Base-by-base conservation (phyloP, 1,284 basidiomycete species). In the Ceratobasidium theobromae region DNA sequence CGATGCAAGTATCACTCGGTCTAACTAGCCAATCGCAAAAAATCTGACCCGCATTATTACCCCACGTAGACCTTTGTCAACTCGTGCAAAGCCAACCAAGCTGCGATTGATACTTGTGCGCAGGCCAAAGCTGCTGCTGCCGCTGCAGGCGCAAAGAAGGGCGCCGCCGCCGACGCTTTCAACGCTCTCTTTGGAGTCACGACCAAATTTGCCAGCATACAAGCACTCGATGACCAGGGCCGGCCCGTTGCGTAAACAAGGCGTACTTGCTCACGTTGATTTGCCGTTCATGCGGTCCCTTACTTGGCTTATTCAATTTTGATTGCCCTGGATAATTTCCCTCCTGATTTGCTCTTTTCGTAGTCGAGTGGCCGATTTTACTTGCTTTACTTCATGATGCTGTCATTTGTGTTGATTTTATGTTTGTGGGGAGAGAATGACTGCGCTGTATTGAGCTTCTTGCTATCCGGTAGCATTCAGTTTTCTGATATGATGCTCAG, bases 1-100 rank as follows among this genome's bases (percentile, higher is more conserved):
- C 68, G 65, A 69, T 32, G 57, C 51, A 6, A 62, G 57, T 51
- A 11, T 35, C 41, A 11, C 3, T 14, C 43, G n/a, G 4, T 30
- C 57, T 6, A 28, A 6, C 14, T 18, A n/a, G 25, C 35, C 25
- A 30, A 27, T 21, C 6, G 18, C 18, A 57, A 14, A 23, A 2
- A 16, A 21, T 40, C 27, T 62, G 69, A n/a, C 1, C 18, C 57
- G 32, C 11, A 4, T 30, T 48, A 49, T 68, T 76, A 74, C 67
- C 71, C n/a, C n/a, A n/a, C n/a, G n/a, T n/a, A 76, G 69, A 67
- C 68, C 38, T 67, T 68, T 25, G 67, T 69, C 2, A 69, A 69
- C 67, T 46, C 28, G 35, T 68, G 69, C 65, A 65, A 69, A 28
- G 69, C 67, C 23, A 66, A 69, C 57, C 45, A 58, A 18, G 69